Percentiles rank a stretch among this genome's conserved stretches.
These are phyloP conservation scores for Naganishia friedmannii DNA, from an alignment of 768 basidiomycete genomes.

Conservation along the genomic window DNA sequence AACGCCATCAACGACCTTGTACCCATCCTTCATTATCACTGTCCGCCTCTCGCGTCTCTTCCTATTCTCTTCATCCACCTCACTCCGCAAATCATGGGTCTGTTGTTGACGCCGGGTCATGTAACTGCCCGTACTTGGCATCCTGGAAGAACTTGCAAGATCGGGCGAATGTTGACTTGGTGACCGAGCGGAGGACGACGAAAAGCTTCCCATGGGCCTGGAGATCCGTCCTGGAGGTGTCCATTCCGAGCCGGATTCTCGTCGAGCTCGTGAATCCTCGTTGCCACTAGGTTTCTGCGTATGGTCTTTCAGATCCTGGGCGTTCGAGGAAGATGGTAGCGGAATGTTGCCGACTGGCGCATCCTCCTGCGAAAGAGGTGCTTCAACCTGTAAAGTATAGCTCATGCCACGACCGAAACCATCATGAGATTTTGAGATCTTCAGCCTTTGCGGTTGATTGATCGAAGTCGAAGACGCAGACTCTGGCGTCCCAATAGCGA, in stretches of 20 bases:
- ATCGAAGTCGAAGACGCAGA: background rate
- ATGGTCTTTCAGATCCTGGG: background rate
- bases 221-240: constrained; percentile 11
- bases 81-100: constrained; percentile 6
- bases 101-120: constrained; percentile 10
- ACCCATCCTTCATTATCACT: constrained; percentile 31
- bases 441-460: background rate
- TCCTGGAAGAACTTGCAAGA: background rate
- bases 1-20: constrained; percentile 33
- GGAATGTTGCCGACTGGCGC: background rate
- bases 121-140: constrained; percentile 4
- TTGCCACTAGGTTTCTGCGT: background rate
- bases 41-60: constrained; percentile 23
- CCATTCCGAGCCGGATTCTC: constrained; percentile 3
- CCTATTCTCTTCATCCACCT: constrained; percentile 26
- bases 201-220: background rate
- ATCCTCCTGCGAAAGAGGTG: background rate
- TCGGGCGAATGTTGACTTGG: constrained; percentile 12
- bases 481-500: background rate
- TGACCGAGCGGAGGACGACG: constrained; percentile 3
- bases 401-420: constrained; percentile 1
- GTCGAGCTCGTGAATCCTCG: background rate
- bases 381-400: constrained; percentile 16
- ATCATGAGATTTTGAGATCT: background rate
- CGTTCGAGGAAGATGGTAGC: background rate